These are phyloP conservation scores for Periglandula ipomoeae DNA, from an alignment of 2,329 filamentous ascomycete genomes.

Conservation along the genomic window DNA sequence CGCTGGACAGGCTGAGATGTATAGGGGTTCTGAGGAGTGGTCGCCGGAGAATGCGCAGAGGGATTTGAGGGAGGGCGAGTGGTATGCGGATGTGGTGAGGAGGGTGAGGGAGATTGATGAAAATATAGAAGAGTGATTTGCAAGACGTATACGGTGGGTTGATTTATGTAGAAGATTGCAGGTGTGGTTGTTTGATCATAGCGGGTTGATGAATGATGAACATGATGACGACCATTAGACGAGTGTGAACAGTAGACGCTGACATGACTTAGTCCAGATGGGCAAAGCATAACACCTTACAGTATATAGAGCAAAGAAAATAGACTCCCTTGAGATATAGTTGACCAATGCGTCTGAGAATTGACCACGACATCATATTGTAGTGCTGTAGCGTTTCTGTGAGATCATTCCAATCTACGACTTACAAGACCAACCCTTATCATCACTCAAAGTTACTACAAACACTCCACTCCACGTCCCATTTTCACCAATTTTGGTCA, in stretches of 20 bases:
- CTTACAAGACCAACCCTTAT: too few species aligned
- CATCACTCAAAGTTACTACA: too few species aligned
- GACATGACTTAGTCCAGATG: too few species aligned
- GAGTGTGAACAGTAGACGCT: neutral
- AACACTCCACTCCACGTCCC: too few species aligned
- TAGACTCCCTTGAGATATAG: too few species aligned
- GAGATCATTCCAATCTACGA: too few species aligned
- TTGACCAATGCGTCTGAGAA: too few species aligned
- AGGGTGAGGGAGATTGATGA: conserved; percentile 15
- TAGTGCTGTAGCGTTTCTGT: too few species aligned
- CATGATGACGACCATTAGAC: neutral
- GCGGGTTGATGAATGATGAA: neutral
- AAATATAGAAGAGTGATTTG: conserved; percentile 6
- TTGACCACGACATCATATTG: too few species aligned
- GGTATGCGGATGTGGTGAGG: conserved; percentile 18
- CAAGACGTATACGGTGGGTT: neutral
- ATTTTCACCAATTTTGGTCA: too few species aligned
- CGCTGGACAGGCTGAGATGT: conserved; percentile 15
- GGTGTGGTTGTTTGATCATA: neutral
- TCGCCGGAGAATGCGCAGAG: conserved; percentile 15
- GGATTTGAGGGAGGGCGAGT: conserved; percentile 16
- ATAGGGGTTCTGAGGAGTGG: conserved; percentile 16
- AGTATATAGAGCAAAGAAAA: too few species aligned
- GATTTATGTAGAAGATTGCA: neutral
- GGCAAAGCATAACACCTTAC: too few species aligned